These are phyloP conservation scores for Pythium guiyangense DNA, from an alignment of 352 stramenopile genomes.

Conservation along the genomic window DNA sequence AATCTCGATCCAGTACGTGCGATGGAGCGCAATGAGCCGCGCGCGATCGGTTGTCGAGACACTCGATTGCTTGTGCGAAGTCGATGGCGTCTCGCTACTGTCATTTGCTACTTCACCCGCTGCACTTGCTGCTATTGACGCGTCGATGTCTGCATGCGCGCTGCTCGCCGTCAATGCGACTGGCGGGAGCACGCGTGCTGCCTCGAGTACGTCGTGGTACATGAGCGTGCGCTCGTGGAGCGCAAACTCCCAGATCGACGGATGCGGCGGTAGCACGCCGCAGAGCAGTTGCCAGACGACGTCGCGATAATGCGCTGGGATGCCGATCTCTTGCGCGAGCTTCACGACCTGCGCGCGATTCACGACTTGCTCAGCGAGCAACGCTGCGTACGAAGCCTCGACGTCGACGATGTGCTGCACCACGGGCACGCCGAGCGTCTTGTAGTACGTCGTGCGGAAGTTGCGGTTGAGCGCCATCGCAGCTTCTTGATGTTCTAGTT, in stretches of 20 bases:
- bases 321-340: constrained; percentile 68
- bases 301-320: constrained; percentile 45
- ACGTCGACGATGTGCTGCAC: constrained; percentile 81
- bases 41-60: constrained; percentile 3
- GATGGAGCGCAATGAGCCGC: constrained; percentile 34
- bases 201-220: constrained; percentile 59
- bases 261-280: constrained; percentile 50
- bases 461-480: constrained; percentile 66
- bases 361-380: constrained; percentile 49
- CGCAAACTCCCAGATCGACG: constrained; percentile 58
- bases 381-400: constrained; percentile 64
- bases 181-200: constrained; percentile 39
- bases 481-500: not conserved
- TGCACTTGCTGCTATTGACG: constrained; percentile 2
- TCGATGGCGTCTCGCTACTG: not conserved
- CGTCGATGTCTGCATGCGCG: not conserved
- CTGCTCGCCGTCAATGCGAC: not conserved
- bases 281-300: constrained; percentile 57
- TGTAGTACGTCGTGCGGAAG: constrained; percentile 87
- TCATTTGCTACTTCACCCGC: not conserved
- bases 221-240: constrained; percentile 45
- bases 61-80: not conserved
- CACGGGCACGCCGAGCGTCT: constrained; percentile 81
- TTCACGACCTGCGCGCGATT: constrained; percentile 69
- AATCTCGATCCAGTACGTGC: constrained; percentile 39